Base-by-base conservation (phyloP, 495 filamentous ascomycete species). In the Podospora conica region DNA sequence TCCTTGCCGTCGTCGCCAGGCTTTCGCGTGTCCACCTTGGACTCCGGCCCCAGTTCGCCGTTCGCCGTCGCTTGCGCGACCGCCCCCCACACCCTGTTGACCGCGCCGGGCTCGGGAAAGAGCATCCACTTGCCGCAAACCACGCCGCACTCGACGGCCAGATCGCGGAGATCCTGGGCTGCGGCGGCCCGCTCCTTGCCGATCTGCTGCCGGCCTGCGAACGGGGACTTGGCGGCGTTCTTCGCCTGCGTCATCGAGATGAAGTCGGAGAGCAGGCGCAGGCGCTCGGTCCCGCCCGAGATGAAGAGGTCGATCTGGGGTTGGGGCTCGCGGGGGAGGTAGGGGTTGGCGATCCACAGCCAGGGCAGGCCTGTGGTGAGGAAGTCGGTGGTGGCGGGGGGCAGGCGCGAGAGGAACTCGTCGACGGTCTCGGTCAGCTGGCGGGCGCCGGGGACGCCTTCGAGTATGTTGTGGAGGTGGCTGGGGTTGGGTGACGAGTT, bases 121-220 rank as follows among this genome's bases (percentile, higher is more conserved):
- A 96, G 69, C 90, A 96, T 91, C 92, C 92, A 96, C 82, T 74
- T 76, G 18, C 74, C 74, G 12, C 12, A 81, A 27, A 60, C 21
- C 6, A 69, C 20, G 11, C 68, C 57, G 68, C 59, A 73, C 53
- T 12, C 57, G 18, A 22, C 69, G 20, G 90, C 91, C 9, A 87
- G 70, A 3, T 81, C 75, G 6, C 83, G 73, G 9, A 96, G 79
- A 53, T 85, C 76, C 20, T 79, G 70, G 48, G 87, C 79, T 1
- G 87, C 75, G 25, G 76, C 74, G 9, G 76, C 71, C 10, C 83
- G 80, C n/a, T 85, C 76, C 8, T 81, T 80, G 48, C 75, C 79
- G 29, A 88, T 69, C 65, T 85, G n/a, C n/a, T n/a, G n/a, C n/a
- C n/a, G n/a, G n/a, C n/a, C n/a, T n/a, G n/a, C n/a, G 18, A 60